These are phyloP conservation scores for Colletotrichum sp. DNA, from an alignment of 2,329 filamentous ascomycete genomes.

Conservation along the genomic window DNA sequence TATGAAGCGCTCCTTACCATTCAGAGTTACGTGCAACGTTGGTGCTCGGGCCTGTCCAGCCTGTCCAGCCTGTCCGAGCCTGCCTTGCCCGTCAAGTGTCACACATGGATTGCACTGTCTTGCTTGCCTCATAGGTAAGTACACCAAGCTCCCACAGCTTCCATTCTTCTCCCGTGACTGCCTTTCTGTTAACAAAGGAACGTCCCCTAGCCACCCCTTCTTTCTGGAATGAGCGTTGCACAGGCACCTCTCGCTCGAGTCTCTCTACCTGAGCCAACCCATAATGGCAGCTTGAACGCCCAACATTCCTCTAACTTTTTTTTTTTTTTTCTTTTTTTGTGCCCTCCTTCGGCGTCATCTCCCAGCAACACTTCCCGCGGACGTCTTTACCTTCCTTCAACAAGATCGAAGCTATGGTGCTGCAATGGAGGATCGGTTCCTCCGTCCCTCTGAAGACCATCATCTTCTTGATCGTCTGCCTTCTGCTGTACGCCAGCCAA, in stretches of 20 bases:
- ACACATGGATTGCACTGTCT: neutral
- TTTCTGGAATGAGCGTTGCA: neutral
- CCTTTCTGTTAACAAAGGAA: neutral
- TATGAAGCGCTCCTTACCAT: neutral
- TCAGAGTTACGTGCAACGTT: neutral
- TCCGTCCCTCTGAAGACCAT: constrained; percentile 2
- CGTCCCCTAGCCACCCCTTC: neutral
- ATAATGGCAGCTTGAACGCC: neutral
- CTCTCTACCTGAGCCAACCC: neutral
- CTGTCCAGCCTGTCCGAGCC: neutral
- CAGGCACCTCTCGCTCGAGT: neutral
- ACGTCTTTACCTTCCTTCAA: neutral
- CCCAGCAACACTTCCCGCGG: neutral
- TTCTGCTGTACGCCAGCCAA: constrained; percentile 11
- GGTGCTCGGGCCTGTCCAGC: neutral
- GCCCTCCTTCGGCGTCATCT: neutral
- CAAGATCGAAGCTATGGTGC: neutral
- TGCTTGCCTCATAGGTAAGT: neutral
- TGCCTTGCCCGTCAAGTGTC: neutral
- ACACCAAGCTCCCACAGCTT: neutral
- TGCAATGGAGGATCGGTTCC: constrained; percentile 7
- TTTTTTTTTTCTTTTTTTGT: no score
- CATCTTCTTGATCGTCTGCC: neutral
- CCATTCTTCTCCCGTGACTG: neutral
- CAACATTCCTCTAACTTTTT: neutral